These are phyloP conservation scores for Saccharomycopsis microspora DNA, from an alignment of 805 yeast species.

Conservation along the genomic window DNA sequence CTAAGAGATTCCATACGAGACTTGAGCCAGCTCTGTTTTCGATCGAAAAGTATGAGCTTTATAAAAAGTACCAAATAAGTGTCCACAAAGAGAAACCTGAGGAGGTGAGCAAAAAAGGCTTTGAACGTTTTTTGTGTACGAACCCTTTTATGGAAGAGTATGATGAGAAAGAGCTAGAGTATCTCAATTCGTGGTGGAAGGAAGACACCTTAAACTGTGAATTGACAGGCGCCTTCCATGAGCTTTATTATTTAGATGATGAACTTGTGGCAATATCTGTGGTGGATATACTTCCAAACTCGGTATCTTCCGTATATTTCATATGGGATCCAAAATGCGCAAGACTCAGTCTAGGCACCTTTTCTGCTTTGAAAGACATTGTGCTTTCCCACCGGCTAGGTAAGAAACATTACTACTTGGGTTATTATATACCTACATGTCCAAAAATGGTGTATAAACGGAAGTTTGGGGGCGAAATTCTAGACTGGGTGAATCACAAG, in stretches of 20 bases:
- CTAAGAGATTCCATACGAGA: slow-evolving; percentile 26
- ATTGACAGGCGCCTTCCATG: slow-evolving; percentile 58
- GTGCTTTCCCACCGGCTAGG: slow-evolving; percentile 36
- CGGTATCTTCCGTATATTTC: slow-evolving; percentile 76
- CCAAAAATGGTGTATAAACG: slow-evolving; percentile 74
- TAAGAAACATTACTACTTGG: slow-evolving; percentile 58
- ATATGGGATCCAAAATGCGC: slow-evolving; percentile 79
- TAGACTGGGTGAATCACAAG: slow-evolving; percentile 40
- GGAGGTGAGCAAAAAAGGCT: slow-evolving; percentile 35
- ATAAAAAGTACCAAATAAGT: slow-evolving; percentile 52
- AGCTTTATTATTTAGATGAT: slow-evolving; percentile 56
- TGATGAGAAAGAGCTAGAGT: not conserved
- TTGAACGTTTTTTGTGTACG: slow-evolving; percentile 57
- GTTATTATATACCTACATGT: slow-evolving; percentile 73
- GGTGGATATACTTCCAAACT: slow-evolving; percentile 63
- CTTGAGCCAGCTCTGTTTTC: slow-evolving; percentile 44
- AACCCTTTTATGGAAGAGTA: slow-evolving; percentile 38
- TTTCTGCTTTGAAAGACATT: slow-evolving; percentile 66
- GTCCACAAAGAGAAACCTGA: slow-evolving; percentile 55
- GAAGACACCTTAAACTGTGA: not conserved
- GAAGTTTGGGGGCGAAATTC: slow-evolving; percentile 63
- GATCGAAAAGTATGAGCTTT: slow-evolving; percentile 50
- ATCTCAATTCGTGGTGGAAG: slow-evolving; percentile 7
- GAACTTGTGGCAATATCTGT: slow-evolving; percentile 66
- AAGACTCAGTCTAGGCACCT: slow-evolving; percentile 59